phyloP scores from a whole-genome alignment of 306 rosid species.

The Notholithocarpus densiflorus region DNA sequence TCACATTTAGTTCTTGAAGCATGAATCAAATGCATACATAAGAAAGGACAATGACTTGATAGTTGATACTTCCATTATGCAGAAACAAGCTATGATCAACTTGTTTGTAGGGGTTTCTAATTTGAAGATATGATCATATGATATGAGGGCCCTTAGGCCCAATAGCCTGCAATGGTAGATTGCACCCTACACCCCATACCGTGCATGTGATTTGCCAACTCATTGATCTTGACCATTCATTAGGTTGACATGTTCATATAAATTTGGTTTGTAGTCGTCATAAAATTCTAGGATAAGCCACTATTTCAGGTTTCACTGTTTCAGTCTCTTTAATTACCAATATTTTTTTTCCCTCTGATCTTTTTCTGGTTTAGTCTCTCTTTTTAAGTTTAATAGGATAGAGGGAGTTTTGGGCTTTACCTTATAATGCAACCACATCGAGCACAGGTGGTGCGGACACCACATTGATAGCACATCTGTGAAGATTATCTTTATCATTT shows the following conservation, averaged over 20 bases:
- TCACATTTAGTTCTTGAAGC: slow-evolving; percentile 16
- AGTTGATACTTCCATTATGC: background rate
- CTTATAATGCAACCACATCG: too few species aligned
- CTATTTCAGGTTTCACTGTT: background rate
- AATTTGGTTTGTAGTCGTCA: slow-evolving; percentile 2
- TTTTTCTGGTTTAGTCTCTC: background rate
- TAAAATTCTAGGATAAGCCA: background rate
- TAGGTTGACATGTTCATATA: slow-evolving; percentile 14
- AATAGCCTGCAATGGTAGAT: background rate
- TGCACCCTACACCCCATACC: slow-evolving; percentile 19
- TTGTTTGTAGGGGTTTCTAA: background rate
- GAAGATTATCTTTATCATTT: too few species aligned
- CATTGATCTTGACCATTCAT: slow-evolving; percentile 50
- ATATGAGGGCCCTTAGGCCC: slow-evolving; percentile 14
- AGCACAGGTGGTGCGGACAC: too few species aligned
- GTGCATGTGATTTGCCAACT: slow-evolving; percentile 49
- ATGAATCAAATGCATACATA: background rate
- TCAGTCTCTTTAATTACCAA: background rate
- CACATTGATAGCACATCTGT: too few species aligned
- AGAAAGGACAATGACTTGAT: background rate
- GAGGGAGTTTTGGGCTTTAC: background rate
- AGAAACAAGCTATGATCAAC: background rate
- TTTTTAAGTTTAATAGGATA: background rate
- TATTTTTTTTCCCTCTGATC: background rate
- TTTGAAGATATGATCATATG: background rate